Evolutionary conservation across 2,329 filamentous ascomycete species (phyloP), one percentile per base, ranked within the genome.

Genomic region (Penicillium sp.): DNA sequence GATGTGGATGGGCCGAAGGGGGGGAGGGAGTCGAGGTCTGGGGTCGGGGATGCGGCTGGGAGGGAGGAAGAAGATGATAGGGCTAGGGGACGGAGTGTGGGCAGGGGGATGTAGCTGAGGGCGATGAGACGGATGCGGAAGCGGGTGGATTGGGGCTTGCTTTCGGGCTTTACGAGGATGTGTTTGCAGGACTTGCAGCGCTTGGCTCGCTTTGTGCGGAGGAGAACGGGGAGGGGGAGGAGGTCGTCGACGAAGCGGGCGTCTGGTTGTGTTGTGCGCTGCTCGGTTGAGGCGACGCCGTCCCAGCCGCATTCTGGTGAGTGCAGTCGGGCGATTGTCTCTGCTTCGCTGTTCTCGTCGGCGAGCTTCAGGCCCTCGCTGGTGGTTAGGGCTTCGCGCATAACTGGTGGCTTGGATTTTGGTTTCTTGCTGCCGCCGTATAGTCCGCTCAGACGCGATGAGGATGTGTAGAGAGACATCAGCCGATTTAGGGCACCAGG

Each of bases 101-200:
- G 83, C 51, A 83, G 84, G 0, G 93, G 93, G 55, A 99, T 89
- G 71, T 95, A 92, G 65, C 86, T 89, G 47, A 86, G 81, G 18
- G 93, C 95, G 4, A 97, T 84, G 0, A 97, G 80, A 46, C 89
- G 87, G 69, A 99, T 96, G 63, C 92, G 88, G 79, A 93, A 97
- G 27, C 91, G 86, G 6, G 88, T 93, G 44, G 87, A 92, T 39
- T 84, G 83, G 28, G 95, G 85, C 70, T 97, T 99, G 51, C 85
- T 82, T 71, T 99, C 93, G 12, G 92, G 93, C 68, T 95, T 95
- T 53, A 89, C 88, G 60, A 99, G 86, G 65, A 97, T 96, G 73
- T 97, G 92, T 11, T 93, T 86, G 72, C 93, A 99, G 10, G 86
- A 81, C 42, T 89, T 87, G 70, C 93, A 99, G 38, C 93, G 88